phyloP scores from a whole-genome alignment of 441 rosid genomes.

The Gossypium schwendimanii region DNA sequence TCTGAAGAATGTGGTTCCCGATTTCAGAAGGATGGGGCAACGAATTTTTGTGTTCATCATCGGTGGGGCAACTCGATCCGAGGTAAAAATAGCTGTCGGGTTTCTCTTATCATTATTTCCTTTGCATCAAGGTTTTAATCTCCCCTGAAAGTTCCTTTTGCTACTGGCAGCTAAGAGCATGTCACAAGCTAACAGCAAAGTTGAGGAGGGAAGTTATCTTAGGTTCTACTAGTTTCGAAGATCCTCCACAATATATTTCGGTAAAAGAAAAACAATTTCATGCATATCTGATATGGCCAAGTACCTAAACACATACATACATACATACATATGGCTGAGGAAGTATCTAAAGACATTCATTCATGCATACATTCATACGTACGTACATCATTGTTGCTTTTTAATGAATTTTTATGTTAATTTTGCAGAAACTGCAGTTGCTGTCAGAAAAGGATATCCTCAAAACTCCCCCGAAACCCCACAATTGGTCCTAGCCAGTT shows the following conservation, averaged over 20 bases:
- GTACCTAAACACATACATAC: too few species aligned
- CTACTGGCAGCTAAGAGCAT: slow-evolving; percentile 45
- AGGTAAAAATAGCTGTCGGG: slow-evolving; percentile 32
- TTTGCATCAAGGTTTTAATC: slow-evolving; percentile 5
- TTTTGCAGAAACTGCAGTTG: slow-evolving; percentile 45
- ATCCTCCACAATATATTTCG: slow-evolving; percentile 54
- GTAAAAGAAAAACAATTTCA: slow-evolving; percentile 24
- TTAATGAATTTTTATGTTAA: background rate
- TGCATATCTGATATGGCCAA: background rate
- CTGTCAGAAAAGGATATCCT: slow-evolving; percentile 29
- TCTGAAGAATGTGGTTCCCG: slow-evolving; percentile 33
- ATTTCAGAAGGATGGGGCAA: slow-evolving; percentile 54
- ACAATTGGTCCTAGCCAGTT: background rate
- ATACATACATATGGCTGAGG: too few species aligned
- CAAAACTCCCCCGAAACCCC: slow-evolving; percentile 12
- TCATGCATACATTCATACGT: background rate
- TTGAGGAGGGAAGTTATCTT: slow-evolving; percentile 59
- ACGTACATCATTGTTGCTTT: background rate
- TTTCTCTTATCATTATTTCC: background rate
- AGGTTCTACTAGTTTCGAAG: slow-evolving; percentile 52
- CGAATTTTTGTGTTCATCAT: slow-evolving; percentile 62
- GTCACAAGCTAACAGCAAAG: slow-evolving; percentile 63
- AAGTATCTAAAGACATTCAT: background rate
- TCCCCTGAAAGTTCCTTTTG: background rate
- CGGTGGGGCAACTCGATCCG: slow-evolving; percentile 73